A percentile compares a stretch with the other conserved stretches of the same genome.
Evolutionary conservation across 148 eudicot species (phyloP).

Genomic region (Fagopyrum homotropicum): DNA sequence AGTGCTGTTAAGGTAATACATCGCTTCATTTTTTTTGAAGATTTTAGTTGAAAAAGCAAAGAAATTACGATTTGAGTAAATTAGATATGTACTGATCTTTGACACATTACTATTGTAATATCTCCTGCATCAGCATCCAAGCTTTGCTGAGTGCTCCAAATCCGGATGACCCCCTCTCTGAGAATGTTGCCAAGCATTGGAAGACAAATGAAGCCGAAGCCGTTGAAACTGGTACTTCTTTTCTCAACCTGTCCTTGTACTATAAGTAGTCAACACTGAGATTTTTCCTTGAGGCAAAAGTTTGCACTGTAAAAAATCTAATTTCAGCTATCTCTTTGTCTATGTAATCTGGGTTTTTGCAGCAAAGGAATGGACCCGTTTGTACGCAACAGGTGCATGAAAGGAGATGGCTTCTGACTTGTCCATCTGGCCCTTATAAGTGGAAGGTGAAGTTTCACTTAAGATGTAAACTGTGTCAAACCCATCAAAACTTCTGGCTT

Average conservation of each 20-base stretch:
- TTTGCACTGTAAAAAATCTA: background rate
- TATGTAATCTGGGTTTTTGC: background rate
- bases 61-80: background rate
- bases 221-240: conserved; percentile 13
- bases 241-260: background rate
- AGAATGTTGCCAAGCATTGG: conserved; percentile 17
- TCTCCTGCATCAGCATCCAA: conserved; percentile 12
- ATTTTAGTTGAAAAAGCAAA: background rate
- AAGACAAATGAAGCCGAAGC: conserved; percentile 13
- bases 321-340: background rate
- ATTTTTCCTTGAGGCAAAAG: background rate
- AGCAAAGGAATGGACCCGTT: conserved; percentile 17
- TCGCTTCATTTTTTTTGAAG: background rate
- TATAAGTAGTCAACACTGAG: background rate
- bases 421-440: background rate
- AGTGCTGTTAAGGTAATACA: conserved; percentile 9
- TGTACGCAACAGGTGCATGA: conserved; percentile 19
- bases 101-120: background rate
- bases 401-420: background rate
- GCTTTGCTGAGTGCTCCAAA: conserved; percentile 16
- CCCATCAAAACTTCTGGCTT: background rate
- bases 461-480: background rate
- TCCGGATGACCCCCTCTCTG: conserved; percentile 17
- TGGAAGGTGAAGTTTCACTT: background rate
- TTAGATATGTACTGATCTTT: background rate